These are phyloP conservation scores for Diplodia scrobiculata DNA, from an alignment of 2,329 filamentous ascomycete genomes.

Conservation along the genomic window DNA sequence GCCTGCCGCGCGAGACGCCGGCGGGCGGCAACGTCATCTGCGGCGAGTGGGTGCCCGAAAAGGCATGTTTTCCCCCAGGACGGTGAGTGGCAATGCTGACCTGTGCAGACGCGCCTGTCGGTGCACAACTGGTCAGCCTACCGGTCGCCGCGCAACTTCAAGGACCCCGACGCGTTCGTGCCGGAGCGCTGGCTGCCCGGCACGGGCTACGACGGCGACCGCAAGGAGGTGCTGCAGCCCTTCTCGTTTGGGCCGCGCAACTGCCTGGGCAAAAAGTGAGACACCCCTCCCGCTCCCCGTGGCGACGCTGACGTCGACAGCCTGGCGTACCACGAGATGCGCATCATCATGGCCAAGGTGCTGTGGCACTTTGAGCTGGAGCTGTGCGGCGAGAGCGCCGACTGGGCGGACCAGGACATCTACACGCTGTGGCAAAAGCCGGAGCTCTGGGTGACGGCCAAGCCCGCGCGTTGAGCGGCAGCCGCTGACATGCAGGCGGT, in stretches of 20 bases:
- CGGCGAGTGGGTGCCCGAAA: slow-evolving; percentile 43
- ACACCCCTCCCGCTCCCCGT: no score
- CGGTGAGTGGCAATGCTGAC: neutral
- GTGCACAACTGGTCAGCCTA: slow-evolving; percentile 26
- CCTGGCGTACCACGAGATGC: slow-evolving; percentile 48
- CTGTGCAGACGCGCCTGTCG: slow-evolving; percentile 32
- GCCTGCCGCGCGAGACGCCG: slow-evolving; percentile 41
- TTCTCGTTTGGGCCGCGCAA: slow-evolving; percentile 51
- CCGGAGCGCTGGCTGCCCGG: slow-evolving; percentile 48
- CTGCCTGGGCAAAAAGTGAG: slow-evolving; percentile 45
- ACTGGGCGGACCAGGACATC: slow-evolving; percentile 38
- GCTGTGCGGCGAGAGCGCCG: slow-evolving; percentile 39
- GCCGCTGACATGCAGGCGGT: neutral
- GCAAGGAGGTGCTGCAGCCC: slow-evolving; percentile 45
- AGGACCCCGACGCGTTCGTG: slow-evolving; percentile 41
- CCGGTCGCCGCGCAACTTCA: slow-evolving; percentile 39
- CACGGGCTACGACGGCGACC: slow-evolving; percentile 36
- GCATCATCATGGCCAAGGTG: slow-evolving; percentile 44
- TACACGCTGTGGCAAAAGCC: slow-evolving; percentile 46
- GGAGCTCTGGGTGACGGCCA: slow-evolving; percentile 38
- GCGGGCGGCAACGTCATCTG: slow-evolving; percentile 44
- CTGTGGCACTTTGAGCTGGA: slow-evolving; percentile 46
- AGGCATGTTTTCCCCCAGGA: slow-evolving; percentile 27
- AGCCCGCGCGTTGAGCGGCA: slow-evolving; percentile 18
- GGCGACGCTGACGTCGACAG: slow-evolving; percentile 30